These are phyloP conservation scores for Gyromitra esculenta DNA, from an alignment of 2,329 filamentous ascomycete genomes.

Conservation along the genomic window DNA sequence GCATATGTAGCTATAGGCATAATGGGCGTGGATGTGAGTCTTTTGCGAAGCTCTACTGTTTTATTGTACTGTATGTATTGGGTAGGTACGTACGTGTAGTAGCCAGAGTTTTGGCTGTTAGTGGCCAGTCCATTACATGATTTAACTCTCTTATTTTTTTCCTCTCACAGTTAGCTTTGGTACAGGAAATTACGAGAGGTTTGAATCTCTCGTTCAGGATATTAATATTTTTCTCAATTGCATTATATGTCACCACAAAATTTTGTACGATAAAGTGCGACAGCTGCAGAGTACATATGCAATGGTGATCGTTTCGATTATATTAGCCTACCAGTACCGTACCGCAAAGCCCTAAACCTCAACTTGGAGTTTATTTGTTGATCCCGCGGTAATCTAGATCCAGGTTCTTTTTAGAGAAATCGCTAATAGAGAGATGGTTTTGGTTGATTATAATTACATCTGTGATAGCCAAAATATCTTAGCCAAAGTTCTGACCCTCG, in stretches of 20 bases:
- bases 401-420: neutral
- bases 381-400: neutral
- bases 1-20: no score
- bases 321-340: neutral
- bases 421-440: neutral
- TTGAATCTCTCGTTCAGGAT: no score
- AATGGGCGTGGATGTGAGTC: no score
- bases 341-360: neutral
- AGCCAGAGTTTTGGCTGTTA: no score
- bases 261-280: neutral
- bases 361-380: neutral
- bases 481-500: neutral
- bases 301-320: neutral
- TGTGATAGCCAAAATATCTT: slow-evolving; percentile 2
- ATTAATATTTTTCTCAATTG: neutral
- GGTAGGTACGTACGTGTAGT: no score
- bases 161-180: no score
- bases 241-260: neutral
- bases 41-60: no score
- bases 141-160: no score
- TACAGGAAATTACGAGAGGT: no score
- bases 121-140: no score
- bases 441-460: neutral
- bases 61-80: no score
- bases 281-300: no score